phyloP scores from a whole-genome alignment of 768 basidiomycete genomes.

The Russula earlei region DNA sequence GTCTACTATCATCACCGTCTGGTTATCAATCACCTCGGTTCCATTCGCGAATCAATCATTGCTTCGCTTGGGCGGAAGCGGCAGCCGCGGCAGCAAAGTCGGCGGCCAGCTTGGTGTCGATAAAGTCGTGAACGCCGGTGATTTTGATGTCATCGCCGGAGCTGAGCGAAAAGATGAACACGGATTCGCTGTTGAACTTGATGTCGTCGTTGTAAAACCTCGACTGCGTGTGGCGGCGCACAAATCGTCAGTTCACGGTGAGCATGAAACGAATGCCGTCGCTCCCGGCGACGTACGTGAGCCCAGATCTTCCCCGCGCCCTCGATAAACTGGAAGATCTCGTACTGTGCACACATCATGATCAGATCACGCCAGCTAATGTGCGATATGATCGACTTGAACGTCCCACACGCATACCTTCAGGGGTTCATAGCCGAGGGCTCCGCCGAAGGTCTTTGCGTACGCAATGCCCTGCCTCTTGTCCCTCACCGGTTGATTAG shows the following conservation, averaged over 20 bases:
- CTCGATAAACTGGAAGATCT: conserved; percentile 1
- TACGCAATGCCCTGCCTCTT: conserved; percentile 1
- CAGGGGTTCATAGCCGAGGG: neutral
- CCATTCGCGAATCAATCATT: neutral
- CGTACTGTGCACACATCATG: neutral
- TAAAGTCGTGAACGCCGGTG: conserved; percentile 1
- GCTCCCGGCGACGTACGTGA: conserved; percentile 11
- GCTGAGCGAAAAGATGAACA: conserved; percentile 9
- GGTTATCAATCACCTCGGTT: neutral
- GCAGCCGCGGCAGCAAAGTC: neutral
- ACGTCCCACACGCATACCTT: neutral
- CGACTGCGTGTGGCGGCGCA: neutral
- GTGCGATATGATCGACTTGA: neutral
- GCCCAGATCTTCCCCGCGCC: neutral
- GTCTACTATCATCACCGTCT: too few species aligned
- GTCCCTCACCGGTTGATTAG: neutral
- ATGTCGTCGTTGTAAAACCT: neutral
- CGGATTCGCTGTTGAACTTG: neutral
- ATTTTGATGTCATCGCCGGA: conserved; percentile 6
- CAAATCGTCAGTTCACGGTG: neutral
- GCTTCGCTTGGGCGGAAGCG: conserved; percentile 24
- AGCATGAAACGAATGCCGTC: too few species aligned
- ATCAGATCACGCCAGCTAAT: neutral
- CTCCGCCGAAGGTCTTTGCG: neutral
- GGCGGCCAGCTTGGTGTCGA: conserved; percentile 7